Base-by-base conservation (phyloP, 2,329 filamentous ascomycete genomes). In the Fusarium dimerum region DNA sequence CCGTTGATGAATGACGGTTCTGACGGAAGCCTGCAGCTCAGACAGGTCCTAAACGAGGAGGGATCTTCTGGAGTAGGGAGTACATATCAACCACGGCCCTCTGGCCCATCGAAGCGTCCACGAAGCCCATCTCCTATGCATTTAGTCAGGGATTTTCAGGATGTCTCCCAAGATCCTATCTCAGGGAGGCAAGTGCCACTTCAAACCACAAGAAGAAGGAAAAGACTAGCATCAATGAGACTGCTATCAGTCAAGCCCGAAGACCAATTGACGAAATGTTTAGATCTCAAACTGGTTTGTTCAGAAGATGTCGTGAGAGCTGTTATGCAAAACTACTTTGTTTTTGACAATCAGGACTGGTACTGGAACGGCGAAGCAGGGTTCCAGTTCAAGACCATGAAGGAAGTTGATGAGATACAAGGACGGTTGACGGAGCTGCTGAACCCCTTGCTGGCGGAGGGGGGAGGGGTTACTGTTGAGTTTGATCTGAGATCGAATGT, bases 381-480 rank as follows among this genome's bases (percentile, higher is more conserved):
- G n/a, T 48, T 68, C n/a, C 54, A 43, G 2, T 62, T 69, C 36
- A 53, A 47, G 47, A 48, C 47, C 34, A 61, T 68, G 61, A 47
- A 53, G 6, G 66, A 70, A 43, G 64, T 57, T 34, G 51, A 52
- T 30, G 43, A 47, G 32, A 51, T 68, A 10, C 56, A 66, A 42
- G 45, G 30, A n/a, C 53, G 54, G 15, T 46, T 69, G 36, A 60
- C 49, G 47, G 34, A 51, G 34, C 45, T 44, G 29, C 58, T 66
- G 34, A 48, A 57, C 18, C 43, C 40, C n/a, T 69, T 67, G 67
- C 41, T 62, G 43, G 46, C 46, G 20, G 50, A 32, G 29, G 46
- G 47, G 2, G 48, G 47, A 40, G 47, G 34, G 1, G 32, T 51
- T n/a, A 50, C 59, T 34, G 59, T 69, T 18, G 62, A 67, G 51